Evolutionary conservation across 805 yeast genomes (phyloP).

Genomic region (Kluyveromyces wickerhamii): DNA sequence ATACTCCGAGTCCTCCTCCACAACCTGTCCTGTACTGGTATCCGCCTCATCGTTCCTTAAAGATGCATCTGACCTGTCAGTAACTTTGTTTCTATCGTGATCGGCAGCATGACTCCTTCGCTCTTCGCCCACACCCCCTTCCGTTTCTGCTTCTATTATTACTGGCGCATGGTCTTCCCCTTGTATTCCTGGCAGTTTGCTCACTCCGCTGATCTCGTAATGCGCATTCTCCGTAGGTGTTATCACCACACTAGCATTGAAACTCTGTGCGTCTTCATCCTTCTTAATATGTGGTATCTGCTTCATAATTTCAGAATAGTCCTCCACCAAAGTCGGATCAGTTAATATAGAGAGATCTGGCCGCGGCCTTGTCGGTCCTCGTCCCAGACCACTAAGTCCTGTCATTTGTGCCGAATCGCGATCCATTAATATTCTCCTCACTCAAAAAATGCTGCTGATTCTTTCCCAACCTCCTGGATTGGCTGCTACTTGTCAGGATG

Average conservation of each 20-base stretch:
- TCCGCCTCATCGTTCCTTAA: neutral
- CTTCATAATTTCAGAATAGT: constrained; percentile 21
- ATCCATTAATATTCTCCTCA: too few relatives aligned
- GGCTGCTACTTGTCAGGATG: too few relatives aligned
- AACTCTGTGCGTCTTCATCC: constrained; percentile 16
- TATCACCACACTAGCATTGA: constrained; percentile 25
- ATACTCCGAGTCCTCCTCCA: constrained; percentile 11
- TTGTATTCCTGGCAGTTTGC: neutral
- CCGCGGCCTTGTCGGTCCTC: neutral
- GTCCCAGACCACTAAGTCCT: constrained; percentile 2
- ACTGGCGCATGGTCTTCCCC: too few relatives aligned
- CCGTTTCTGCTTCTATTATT: too few relatives aligned
- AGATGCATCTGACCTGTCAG: too few relatives aligned
- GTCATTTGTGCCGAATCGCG: neutral
- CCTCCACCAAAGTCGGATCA: constrained; percentile 27
- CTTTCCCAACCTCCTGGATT: too few relatives aligned
- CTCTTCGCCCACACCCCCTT: neutral
- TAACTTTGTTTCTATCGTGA: too few relatives aligned
- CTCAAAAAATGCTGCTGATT: too few relatives aligned
- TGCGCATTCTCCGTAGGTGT: constrained; percentile 11
- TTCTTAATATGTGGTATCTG: constrained; percentile 9
- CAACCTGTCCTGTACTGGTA: neutral
- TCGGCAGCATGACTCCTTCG: too few relatives aligned
- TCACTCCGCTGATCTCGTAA: neutral
- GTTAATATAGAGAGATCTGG: constrained; percentile 10